A percentile compares a stretch with the other conserved stretches of the same genome.
phyloP scores from a whole-genome alignment of 805 yeast genomes.

The Ascoidea rubescens region DNA sequence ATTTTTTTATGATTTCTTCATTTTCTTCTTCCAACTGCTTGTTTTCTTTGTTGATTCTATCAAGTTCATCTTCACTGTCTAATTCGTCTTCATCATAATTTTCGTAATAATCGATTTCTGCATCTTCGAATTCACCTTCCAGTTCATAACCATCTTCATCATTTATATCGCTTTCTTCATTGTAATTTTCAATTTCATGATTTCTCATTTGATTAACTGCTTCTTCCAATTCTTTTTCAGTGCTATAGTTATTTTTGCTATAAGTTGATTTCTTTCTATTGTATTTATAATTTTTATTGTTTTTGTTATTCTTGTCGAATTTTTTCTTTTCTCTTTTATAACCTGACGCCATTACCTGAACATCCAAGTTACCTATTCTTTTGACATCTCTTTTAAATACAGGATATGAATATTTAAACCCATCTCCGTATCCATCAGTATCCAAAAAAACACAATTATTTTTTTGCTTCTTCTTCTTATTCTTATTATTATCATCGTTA shows the following conservation, averaged over 20 bases:
- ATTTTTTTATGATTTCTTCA: not conserved
- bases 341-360: conserved; percentile 88
- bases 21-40: not conserved
- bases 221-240: conserved; percentile 55
- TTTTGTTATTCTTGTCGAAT: too few species aligned
- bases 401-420: conserved; percentile 66
- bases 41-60: not conserved
- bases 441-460: conserved; percentile 62
- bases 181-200: not conserved
- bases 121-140: conserved; percentile 7
- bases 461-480: conserved; percentile 10
- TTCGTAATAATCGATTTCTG: not conserved
- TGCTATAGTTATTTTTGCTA: conserved; percentile 36
- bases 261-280: not conserved
- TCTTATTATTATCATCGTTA: too few species aligned
- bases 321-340: conserved; percentile 29
- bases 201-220: conserved; percentile 34
- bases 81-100: not conserved
- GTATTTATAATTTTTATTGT: too few species aligned
- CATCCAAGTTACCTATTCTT: conserved; percentile 60
- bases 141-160: conserved; percentile 10
- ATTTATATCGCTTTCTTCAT: not conserved
- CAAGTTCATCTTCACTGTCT: not conserved
- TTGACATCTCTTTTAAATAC: conserved; percentile 61
- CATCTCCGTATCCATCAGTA: conserved; percentile 71